These are phyloP conservation scores for Fusarium stilboides DNA, from an alignment of 2,329 filamentous ascomycete species.

Conservation along the genomic window DNA sequence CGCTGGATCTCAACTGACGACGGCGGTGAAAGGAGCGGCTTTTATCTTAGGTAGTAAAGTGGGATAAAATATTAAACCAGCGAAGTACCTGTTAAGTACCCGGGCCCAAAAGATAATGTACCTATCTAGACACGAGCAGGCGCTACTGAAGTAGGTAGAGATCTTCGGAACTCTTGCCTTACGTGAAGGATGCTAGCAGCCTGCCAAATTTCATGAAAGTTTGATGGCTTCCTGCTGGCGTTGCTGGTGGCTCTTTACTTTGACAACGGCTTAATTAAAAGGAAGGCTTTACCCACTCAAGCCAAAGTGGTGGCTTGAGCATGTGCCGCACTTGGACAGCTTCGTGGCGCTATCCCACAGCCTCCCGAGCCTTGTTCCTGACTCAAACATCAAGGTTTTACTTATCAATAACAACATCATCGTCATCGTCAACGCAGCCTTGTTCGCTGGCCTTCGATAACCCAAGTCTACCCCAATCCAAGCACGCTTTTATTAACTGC, in stretches of 20 bases:
- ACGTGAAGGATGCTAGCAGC: conserved; percentile 18
- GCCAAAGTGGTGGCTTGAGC: conserved; percentile 37
- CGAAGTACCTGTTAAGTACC: conserved; percentile 7
- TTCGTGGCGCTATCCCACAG: conserved; percentile 9
- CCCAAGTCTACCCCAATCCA: neutral
- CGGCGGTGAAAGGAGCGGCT: conserved; percentile 28
- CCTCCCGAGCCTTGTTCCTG: conserved; percentile 39
- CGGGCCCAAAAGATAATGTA: neutral
- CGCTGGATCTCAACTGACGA: conserved; percentile 14
- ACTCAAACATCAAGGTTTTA: conserved; percentile 39
- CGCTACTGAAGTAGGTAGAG: neutral
- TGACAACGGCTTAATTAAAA: conserved; percentile 38
- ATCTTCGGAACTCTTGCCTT: conserved; percentile 11
- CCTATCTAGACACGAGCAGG: neutral
- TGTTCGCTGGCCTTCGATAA: conserved; percentile 6
- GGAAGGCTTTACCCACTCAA: conserved; percentile 28
- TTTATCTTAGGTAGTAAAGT: neutral
- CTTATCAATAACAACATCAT: conserved; percentile 14
- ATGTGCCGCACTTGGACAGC: conserved; percentile 35
- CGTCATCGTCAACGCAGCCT: conserved; percentile 25
- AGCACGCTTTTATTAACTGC: neutral
- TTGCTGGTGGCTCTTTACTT: conserved; percentile 34
- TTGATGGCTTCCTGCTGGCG: conserved; percentile 23
- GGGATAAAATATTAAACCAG: too few relatives aligned
- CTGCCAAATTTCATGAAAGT: conserved; percentile 39